These are phyloP conservation scores for Aquilaria sinensis DNA, from an alignment of 345 rosid genomes.

Conservation along the genomic window DNA sequence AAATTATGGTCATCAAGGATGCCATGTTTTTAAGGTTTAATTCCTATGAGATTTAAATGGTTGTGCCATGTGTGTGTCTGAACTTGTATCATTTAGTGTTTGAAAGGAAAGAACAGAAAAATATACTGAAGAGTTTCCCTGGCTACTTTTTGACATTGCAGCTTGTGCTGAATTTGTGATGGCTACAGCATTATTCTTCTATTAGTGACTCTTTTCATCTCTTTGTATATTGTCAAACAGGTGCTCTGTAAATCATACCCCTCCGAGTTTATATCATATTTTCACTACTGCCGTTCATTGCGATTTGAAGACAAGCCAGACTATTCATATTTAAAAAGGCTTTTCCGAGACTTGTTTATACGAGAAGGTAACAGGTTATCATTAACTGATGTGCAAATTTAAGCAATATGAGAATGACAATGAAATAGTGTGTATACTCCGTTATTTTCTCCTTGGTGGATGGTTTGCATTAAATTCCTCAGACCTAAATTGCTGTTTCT, in stretches of 20 bases:
- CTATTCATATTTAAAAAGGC: constrained; percentile 80
- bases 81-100: no score
- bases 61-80: no score
- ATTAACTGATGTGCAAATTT: neutral
- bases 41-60: neutral
- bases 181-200: no score
- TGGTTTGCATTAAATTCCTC: neutral
- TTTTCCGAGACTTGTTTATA: constrained; percentile 75
- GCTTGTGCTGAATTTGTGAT: no score
- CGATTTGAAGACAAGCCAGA: constrained; percentile 83
- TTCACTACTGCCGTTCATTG: constrained; percentile 73
- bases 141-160: no score
- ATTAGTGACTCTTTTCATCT: no score
- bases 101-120: no score
- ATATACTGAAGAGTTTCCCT: no score
- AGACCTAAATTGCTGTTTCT: constrained; percentile 7
- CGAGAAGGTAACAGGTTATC: constrained; percentile 49
- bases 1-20: neutral
- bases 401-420: no score
- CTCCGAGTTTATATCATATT: constrained; percentile 66
- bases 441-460: neutral
- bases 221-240: constrained; percentile 23
- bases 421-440: neutral
- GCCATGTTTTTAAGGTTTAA: constrained; percentile 1
- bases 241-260: constrained; percentile 66